Evolutionary conservation across 2,329 filamentous ascomycete species (phyloP), one percentile per base, ranked within the genome.

Genomic region (Emmonsia crescens): DNA sequence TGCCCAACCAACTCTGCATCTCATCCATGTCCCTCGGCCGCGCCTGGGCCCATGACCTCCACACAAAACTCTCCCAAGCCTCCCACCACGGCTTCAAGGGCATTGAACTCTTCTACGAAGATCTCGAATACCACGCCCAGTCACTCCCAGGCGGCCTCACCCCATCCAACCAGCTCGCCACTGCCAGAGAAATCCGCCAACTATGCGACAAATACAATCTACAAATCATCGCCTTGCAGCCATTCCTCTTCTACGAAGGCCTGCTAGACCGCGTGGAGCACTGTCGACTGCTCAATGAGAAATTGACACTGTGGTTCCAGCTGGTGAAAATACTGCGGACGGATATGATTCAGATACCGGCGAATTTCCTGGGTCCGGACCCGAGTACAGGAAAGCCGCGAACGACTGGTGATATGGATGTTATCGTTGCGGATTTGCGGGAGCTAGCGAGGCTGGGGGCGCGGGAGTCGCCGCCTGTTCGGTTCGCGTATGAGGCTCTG

Each of bases 161-260:
- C 46, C n/a, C n/a, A n/a, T 21, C n/a, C 42, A 46, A 46, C 42
- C 19, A 46, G 42, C 67, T 88, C 24, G 69, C 76, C 5, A 87
- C 87, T 1, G 86, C 88, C 31, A 71, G 74, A 2, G 74, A 80
- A 57, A 81, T 89, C 62, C 78, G 78, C 31, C 69, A 74, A 0
- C 78, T 90, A 51, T 76, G 73, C 63, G 62, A 66, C 42, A 57
- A 67, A 1, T 64, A 72, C 31, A 55, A 65, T 31, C 64, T 78
- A 55, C 66, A 66, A 36, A 73, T 77, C 55, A 68, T 77, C 66
- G 86, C 84, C 64, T 79, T 92, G 0, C 89, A 91, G 69, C 89
- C 89, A 0, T 92, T 93, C 71, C 82, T 83, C 76, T 84, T 90
- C 74, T 91, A 88, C 74, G 89, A 92, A 66, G 89, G 89, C 1